Conservation (phyloP, 768 basidiomycete species). For the Baorangia bicolor region DNA sequence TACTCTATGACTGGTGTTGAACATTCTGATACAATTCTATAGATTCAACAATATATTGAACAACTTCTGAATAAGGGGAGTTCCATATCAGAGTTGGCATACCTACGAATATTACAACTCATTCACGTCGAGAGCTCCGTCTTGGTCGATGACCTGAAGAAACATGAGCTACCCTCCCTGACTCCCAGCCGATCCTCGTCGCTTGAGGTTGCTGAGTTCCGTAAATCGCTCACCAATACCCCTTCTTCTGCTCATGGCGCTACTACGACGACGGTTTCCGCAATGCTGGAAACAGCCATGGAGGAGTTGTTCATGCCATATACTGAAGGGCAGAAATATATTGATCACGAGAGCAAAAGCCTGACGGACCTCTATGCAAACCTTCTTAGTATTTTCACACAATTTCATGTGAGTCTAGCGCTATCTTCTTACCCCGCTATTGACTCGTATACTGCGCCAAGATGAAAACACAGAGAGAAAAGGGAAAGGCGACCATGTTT, state of each 20-base stretch:
- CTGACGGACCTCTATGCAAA: slow-evolving; percentile 75
- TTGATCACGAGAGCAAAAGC: slow-evolving; percentile 88
- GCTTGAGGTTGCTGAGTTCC: slow-evolving; percentile 61
- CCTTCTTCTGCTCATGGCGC: slow-evolving; percentile 42
- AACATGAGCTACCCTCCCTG: slow-evolving; percentile 77
- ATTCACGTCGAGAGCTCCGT: slow-evolving; percentile 75
- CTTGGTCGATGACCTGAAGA: slow-evolving; percentile 89
- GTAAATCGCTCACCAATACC: slow-evolving; percentile 46
- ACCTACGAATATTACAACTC: slow-evolving; percentile 86
- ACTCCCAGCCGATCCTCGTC: slow-evolving; percentile 57
- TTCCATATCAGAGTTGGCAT: slow-evolving; percentile 82
- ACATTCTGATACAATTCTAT: slow-evolving; percentile 6
- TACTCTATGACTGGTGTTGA: neutral
- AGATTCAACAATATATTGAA: slow-evolving; percentile 98
- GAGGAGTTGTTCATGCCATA: slow-evolving; percentile 96
- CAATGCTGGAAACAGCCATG: slow-evolving; percentile 93
- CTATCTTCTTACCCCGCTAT: neutral
- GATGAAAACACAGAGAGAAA: slow-evolving; percentile 58
- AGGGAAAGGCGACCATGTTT: slow-evolving; percentile 73
- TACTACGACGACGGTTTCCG: slow-evolving; percentile 52
- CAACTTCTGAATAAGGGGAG: slow-evolving; percentile 74
- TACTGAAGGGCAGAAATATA: slow-evolving; percentile 85
- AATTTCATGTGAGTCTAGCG: slow-evolving; percentile 70
- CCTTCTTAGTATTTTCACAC: slow-evolving; percentile 71
- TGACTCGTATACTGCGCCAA: slow-evolving; percentile 20